Evolutionary conservation across 2,329 filamentous ascomycete species (phyloP).

Genomic region (Nigrospora osmanthi): DNA sequence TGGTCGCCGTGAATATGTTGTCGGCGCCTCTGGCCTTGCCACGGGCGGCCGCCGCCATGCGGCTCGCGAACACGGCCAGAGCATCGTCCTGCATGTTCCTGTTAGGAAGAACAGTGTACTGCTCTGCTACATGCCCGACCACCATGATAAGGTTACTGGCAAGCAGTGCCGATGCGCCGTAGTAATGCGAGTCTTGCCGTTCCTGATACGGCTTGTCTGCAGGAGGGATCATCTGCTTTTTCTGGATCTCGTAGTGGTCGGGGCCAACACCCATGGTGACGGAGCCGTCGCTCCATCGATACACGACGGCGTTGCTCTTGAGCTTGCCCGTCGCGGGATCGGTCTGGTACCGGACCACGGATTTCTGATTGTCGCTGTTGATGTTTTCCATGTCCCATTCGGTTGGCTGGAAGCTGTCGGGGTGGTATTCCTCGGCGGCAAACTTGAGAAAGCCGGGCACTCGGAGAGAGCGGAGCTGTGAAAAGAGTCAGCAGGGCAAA

Average conservation of each 20-base stretch:
- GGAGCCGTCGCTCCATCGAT: constrained; percentile 74
- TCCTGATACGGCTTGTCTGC: constrained; percentile 54
- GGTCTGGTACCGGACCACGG: constrained; percentile 62
- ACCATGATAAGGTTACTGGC: constrained; percentile 61
- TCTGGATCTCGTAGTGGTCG: constrained; percentile 67
- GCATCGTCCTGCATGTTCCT: constrained; percentile 64
- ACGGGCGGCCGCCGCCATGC: constrained; percentile 57
- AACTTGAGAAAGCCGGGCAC: constrained; percentile 67
- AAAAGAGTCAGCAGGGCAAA: not conserved
- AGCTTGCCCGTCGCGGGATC: constrained; percentile 58
- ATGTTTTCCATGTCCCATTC: constrained; percentile 46
- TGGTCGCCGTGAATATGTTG: constrained; percentile 61
- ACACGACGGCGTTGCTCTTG: constrained; percentile 67
- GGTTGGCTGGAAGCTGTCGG: constrained; percentile 56
- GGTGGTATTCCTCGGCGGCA: constrained; percentile 58
- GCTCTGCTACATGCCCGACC: constrained; percentile 68
- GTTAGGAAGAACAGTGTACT: constrained; percentile 61
- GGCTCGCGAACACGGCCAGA: constrained; percentile 58
- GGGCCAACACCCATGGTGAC: constrained; percentile 68
- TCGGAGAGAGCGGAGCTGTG: constrained; percentile 60
- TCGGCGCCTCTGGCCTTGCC: constrained; percentile 44
- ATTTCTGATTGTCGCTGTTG: constrained; percentile 47
- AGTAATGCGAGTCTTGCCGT: constrained; percentile 66
- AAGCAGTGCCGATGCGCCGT: constrained; percentile 65
- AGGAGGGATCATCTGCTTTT: constrained; percentile 60